Evolutionary conservation across 2,329 filamentous ascomycete genomes (phyloP), one percentile per base, ranked within the genome.

Genomic region (Ophiostoma triangulosporum): DNA sequence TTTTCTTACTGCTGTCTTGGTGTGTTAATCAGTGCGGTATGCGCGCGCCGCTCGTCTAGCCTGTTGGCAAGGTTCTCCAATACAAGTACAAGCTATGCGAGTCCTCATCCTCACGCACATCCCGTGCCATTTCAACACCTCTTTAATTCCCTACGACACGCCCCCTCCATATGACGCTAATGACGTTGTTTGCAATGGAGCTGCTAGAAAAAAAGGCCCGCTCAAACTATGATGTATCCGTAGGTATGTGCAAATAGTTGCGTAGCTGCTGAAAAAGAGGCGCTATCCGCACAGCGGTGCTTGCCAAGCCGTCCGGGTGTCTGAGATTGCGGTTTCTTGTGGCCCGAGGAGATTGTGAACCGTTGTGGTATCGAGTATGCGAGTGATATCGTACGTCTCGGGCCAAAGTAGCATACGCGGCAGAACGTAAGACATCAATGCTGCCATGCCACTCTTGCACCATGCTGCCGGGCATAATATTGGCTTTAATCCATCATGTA

Each of bases 401-500:
- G 38, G 20, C 38, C 20, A 43, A 43, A 20, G 38, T 43, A 43
- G 38, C 20, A 43, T n/a, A n/a, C n/a, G n/a, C n/a, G n/a, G n/a
- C n/a, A 38, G 20, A 17, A 38, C 35, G 20, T 6, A 38, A 20
- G 17, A 38, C 35, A 38, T 9, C 17, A 11, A 3, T 38, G 35
- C n/a, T 17, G 8, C 36, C 20, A 40, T 40, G 17, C 36, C 36
- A 40, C 36, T 20, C n/a, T 36, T 15, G n/a, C 35, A 36, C n/a
- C 6, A 36, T 17, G n/a, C 35, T 38, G 35, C 35, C 35, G 20
- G n/a, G n/a, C n/a, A n/a, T n/a, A n/a, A n/a, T n/a, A n/a, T n/a
- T n/a, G n/a, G 46, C 46, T 27, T 48, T 48, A 48, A 32, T 33
- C 46, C 27, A 48, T 48, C 46, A 48, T 48, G 46, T 48, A 48